Evolutionary conservation across 805 yeast species (phyloP).

Genomic region (Starmerella stigmatis): DNA sequence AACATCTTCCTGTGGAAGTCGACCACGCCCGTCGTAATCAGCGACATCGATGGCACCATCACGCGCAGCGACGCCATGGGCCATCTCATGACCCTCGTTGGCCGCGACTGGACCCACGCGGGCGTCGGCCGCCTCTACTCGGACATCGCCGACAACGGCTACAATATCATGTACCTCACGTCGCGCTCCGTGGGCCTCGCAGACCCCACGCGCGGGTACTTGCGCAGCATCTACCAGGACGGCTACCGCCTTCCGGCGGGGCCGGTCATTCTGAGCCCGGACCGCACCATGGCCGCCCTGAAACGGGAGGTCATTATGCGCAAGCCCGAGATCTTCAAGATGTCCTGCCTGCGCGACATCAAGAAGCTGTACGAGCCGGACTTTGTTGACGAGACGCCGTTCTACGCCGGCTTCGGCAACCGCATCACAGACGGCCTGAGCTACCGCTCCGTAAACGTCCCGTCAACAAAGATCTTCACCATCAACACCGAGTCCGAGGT

Average conservation of each 20-base stretch:
- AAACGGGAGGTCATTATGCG: conserved; percentile 83
- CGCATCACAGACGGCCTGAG: conserved; percentile 93
- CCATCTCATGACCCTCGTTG: conserved; percentile 84
- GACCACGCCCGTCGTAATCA: conserved; percentile 79
- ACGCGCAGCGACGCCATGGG: conserved; percentile 97
- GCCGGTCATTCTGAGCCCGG: conserved; percentile 91
- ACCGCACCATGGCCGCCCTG: conserved; percentile 90
- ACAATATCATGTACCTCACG: conserved; percentile 84
- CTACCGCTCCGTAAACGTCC: conserved; percentile 85
- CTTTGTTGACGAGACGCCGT: conserved; percentile 49
- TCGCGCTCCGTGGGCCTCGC: conserved; percentile 95
- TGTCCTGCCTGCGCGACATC: conserved; percentile 89
- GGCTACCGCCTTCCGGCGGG: conserved; percentile 70
- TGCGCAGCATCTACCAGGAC: conserved; percentile 66
- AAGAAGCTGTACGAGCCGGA: conserved; percentile 52
- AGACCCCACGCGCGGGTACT: conserved; percentile 76
- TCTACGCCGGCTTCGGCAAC: conserved; percentile 96
- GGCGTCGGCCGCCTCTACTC: conserved; percentile 88
- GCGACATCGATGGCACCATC: conserved; percentile 96
- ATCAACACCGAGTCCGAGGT: conserved; percentile 96
- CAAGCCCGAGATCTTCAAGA: conserved; percentile 96
- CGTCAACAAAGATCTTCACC: conserved; percentile 87
- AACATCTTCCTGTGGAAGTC: conserved; percentile 75
- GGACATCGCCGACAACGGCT: conserved; percentile 82
- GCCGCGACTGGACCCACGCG: conserved; percentile 95